Conservation (phyloP, 2,329 filamentous ascomycete genomes). For the Neofusicoccum parvum region DNA sequence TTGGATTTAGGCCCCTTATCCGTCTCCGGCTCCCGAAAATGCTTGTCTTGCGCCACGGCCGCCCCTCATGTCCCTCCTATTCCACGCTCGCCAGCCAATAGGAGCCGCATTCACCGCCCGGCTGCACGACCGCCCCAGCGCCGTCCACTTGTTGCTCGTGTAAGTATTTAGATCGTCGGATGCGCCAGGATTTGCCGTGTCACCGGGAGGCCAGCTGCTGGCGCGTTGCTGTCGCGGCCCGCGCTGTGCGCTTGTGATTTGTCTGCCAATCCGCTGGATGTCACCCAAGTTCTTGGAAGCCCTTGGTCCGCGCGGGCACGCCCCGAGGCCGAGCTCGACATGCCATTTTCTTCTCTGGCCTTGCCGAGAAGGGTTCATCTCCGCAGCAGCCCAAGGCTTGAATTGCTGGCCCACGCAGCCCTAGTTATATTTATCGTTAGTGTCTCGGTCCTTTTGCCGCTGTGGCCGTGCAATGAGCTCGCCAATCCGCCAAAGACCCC, state of each 20-base stretch:
- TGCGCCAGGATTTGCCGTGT: conserved; percentile 12
- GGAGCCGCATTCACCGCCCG: background rate
- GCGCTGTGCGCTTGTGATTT: background rate
- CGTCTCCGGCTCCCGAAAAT: conserved; percentile 17
- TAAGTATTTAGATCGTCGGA: conserved; percentile 19
- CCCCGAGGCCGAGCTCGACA: background rate
- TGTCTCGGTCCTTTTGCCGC: conserved; percentile 13
- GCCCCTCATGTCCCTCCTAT: background rate
- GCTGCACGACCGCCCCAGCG: background rate
- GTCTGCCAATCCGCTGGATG: background rate
- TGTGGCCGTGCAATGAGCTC: conserved; percentile 4
- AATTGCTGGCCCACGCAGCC: background rate
- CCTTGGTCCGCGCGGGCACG: conserved; percentile 9
- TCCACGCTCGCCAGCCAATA: conserved; percentile 2
- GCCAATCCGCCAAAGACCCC: conserved; percentile 7
- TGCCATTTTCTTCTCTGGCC: background rate
- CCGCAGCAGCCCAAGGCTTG: conserved; percentile 15
- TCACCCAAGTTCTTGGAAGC: conserved; percentile 3
- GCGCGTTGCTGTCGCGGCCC: background rate
- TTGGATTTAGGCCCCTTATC: conserved; percentile 17
- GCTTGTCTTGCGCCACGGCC: conserved; percentile 17
- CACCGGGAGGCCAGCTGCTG: background rate
- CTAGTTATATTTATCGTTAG: conserved; percentile 19
- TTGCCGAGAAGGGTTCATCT: conserved; percentile 20
- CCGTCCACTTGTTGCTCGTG: background rate